Conservation (phyloP, 352 stramenopile species). For the Pythium biforme region DNA sequence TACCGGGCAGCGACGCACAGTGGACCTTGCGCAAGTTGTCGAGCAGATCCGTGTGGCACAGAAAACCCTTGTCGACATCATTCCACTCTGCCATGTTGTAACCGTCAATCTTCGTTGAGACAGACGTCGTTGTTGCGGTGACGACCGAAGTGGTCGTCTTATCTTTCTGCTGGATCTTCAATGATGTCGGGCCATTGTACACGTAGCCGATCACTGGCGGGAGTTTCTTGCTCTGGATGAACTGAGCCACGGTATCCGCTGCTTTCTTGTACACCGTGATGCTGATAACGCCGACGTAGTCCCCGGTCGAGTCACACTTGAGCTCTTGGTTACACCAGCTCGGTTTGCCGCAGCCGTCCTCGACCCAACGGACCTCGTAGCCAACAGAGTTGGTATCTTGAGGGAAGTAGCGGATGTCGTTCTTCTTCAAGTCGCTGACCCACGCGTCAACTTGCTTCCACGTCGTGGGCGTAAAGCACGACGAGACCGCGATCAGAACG, state of each 20-base stretch:
- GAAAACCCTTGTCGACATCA: neutral
- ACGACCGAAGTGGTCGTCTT: too few relatives aligned
- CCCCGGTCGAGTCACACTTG: neutral
- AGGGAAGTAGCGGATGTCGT: neutral
- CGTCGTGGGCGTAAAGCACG: neutral
- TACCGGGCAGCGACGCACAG: neutral
- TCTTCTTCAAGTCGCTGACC: neutral
- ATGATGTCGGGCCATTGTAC: slow-evolving; percentile 1
- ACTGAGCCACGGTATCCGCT: neutral
- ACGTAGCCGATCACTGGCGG: neutral
- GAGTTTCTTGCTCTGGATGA: neutral
- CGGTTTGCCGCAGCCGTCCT: neutral
- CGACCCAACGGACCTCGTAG: neutral
- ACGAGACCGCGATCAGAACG: neutral
- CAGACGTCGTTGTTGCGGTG: too few relatives aligned
- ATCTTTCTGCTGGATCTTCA: neutral
- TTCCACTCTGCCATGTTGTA: neutral
- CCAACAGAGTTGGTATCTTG: neutral
- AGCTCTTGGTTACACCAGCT: neutral
- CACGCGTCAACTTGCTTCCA: neutral
- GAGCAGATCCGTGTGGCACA: neutral
- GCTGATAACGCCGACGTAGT: slow-evolving; percentile 1
- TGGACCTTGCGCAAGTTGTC: neutral
- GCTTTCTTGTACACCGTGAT: too few relatives aligned
- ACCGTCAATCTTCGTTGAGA: neutral